Base-by-base conservation (phyloP, 2,329 filamentous ascomycete genomes). In the Fusarium nelsonii region DNA sequence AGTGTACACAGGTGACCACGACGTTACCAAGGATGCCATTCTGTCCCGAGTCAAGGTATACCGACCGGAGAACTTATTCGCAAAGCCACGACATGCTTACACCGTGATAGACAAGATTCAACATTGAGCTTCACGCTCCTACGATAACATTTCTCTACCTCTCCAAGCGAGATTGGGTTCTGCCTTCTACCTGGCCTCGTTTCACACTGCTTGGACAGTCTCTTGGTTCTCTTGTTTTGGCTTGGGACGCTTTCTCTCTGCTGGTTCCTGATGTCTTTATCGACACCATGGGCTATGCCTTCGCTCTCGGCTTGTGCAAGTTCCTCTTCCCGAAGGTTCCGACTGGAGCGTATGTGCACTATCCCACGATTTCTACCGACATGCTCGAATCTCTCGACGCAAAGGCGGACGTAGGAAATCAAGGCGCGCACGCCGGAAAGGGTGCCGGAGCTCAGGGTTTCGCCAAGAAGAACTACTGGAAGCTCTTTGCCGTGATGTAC, bases 261-360 rank as follows among this genome's bases (percentile, higher is more conserved):
- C 85, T 98, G 4, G 92, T 95, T 0, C 96, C 96, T 0, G 96
- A 99, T 78, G 87, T 98, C 53, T 97, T 98, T 78, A 85, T 99
- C 73, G 96, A 99, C 77, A 99, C 96, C 3, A 97, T 99, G 94
- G 96, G 96, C 66, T 99, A 97, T 76, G 94, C 95, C 28, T 99
- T 98, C 77, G 88, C 92, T 0, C 87, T 97, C 12, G 93, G 92
- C 10, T 84, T 97, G 4, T 92, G 86, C 79, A 96, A 94, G 76
- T 86, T 92, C 68, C 84, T 98, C 26, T 98, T 98, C 76, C 91
- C 87, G 1, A 79, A 82, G 36, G 87, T 97, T 2, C 92, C 95
- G 0, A 97, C 94, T 0, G 94, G 88, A 45, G 94, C 96, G 53
- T 99, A 99, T 77, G 94, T 98, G 2, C 96, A 99, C 81, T 99